A percentile compares a stretch with the other conserved stretches of the same genome.
These are phyloP conservation scores for Arachnopeziza araneosa DNA, from an alignment of 2,329 filamentous ascomycete genomes.

Conservation along the genomic window DNA sequence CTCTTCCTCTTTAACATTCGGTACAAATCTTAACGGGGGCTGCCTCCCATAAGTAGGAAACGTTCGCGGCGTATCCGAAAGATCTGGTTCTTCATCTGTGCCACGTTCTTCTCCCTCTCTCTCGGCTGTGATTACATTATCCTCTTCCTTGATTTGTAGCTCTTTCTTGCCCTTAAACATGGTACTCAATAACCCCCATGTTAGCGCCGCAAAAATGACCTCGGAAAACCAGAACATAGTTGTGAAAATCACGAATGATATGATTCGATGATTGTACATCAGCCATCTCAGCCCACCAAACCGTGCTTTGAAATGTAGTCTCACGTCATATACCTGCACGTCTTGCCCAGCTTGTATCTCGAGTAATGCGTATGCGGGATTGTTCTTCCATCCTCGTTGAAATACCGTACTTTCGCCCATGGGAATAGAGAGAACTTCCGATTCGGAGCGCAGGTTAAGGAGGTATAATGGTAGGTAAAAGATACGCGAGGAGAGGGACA, in stretches of 20 bases:
- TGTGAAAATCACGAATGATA: slow-evolving; percentile 64
- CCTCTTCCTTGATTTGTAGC: slow-evolving; percentile 18
- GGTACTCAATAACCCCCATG: slow-evolving; percentile 50
- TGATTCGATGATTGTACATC: slow-evolving; percentile 78
- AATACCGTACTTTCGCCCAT: slow-evolving; percentile 75
- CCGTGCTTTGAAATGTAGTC: slow-evolving; percentile 65
- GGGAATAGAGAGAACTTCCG: slow-evolving; percentile 55
- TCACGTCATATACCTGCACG: slow-evolving; percentile 71
- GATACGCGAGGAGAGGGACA: slow-evolving; percentile 59
- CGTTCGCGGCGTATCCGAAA: slow-evolving; percentile 39
- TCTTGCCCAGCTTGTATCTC: slow-evolving; percentile 40
- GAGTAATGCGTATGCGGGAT: slow-evolving; percentile 50
- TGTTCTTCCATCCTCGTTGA: slow-evolving; percentile 28
- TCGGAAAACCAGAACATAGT: slow-evolving; percentile 72
- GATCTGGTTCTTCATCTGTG: slow-evolving; percentile 29
- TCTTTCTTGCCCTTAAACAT: slow-evolving; percentile 9
- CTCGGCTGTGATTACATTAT: slow-evolving; percentile 17
- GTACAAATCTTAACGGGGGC: slow-evolving; percentile 36
- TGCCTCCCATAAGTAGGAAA: slow-evolving; percentile 41
- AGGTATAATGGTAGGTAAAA: slow-evolving; percentile 65
- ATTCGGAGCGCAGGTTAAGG: slow-evolving; percentile 59
- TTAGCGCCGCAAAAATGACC: slow-evolving; percentile 58
- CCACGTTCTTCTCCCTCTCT: slow-evolving; percentile 11
- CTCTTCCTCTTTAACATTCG: slow-evolving; percentile 24
- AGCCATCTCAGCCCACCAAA: slow-evolving; percentile 74